Percentiles rank a stretch among this genome's conserved stretches.
Conservation (phyloP, 768 basidiomycete genomes). For the Mycena haematopus region DNA sequence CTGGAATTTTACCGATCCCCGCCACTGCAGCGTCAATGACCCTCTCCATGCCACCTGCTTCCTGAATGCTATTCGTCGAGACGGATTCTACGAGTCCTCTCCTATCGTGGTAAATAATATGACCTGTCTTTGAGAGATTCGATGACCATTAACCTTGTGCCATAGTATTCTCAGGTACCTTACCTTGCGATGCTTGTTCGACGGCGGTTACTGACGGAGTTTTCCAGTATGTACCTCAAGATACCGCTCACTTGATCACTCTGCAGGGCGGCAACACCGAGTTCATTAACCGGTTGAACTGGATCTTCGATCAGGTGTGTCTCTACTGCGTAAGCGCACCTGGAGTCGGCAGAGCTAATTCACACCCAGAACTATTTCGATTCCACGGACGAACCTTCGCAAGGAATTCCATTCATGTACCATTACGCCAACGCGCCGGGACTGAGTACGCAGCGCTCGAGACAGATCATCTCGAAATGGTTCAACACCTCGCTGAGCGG, state of each 20-base stretch:
- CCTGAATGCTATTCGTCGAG: slow-evolving; percentile 57
- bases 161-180: slow-evolving; percentile 62
- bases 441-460: slow-evolving; percentile 59
- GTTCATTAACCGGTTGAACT: slow-evolving; percentile 62
- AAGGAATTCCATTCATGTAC: slow-evolving; percentile 75
- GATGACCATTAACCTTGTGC: background rate
- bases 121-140: background rate
- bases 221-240: slow-evolving; percentile 65
- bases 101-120: slow-evolving; percentile 59
- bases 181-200: background rate
- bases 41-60: slow-evolving; percentile 64
- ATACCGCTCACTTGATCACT: slow-evolving; percentile 64
- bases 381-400: slow-evolving; percentile 67
- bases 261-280: slow-evolving; percentile 63
- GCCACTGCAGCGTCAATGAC: slow-evolving; percentile 71
- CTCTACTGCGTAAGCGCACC: background rate
- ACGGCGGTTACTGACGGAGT: slow-evolving; percentile 1
- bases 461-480: slow-evolving; percentile 59
- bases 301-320: slow-evolving; percentile 59
- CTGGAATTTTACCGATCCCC: slow-evolving; percentile 69
- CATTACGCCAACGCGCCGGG: slow-evolving; percentile 70
- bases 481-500: slow-evolving; percentile 65
- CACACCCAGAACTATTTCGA: slow-evolving; percentile 61
- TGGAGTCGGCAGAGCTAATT: background rate
- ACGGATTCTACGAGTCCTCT: slow-evolving; percentile 72